These are phyloP conservation scores for Scutellaria baicalensis DNA, from an alignment of 257 asterid species.

Conservation along the genomic window DNA sequence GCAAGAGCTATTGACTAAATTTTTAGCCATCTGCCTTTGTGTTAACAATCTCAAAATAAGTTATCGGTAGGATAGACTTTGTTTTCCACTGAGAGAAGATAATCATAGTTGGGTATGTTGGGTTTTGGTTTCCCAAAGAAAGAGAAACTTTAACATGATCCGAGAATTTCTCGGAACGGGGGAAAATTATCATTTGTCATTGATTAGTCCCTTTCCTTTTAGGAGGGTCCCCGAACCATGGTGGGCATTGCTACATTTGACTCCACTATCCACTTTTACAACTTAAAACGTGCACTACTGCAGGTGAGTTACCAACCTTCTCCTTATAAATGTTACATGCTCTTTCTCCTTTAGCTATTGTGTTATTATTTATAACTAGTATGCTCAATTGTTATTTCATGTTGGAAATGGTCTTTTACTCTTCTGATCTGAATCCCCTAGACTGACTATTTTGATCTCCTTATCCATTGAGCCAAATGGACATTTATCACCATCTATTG, in stretches of 20 bases:
- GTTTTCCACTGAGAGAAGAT: neutral
- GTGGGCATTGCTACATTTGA: conserved; percentile 95
- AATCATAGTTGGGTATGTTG: neutral
- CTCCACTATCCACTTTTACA: conserved; percentile 87
- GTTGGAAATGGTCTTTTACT: neutral
- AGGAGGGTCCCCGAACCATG: conserved; percentile 93
- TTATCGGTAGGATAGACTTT: neutral
- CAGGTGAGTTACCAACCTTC: conserved; percentile 43
- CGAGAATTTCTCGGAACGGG: no score
- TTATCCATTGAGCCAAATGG: neutral
- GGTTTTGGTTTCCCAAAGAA: neutral
- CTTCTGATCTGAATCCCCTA: neutral
- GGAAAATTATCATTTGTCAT: neutral
- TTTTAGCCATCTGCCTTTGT: neutral
- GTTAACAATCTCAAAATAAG: neutral
- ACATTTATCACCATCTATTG: neutral
- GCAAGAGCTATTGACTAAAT: neutral
- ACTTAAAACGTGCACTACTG: conserved; percentile 68
- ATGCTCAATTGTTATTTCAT: neutral
- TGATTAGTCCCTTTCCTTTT: conserved; percentile 25
- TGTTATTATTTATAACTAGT: neutral
- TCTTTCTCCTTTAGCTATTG: neutral
- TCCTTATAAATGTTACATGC: neutral
- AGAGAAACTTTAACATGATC: neutral
- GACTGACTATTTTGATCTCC: neutral